Conservation (phyloP, 2,329 filamentous ascomycete genomes). For the Fusarium metavorans region DNA sequence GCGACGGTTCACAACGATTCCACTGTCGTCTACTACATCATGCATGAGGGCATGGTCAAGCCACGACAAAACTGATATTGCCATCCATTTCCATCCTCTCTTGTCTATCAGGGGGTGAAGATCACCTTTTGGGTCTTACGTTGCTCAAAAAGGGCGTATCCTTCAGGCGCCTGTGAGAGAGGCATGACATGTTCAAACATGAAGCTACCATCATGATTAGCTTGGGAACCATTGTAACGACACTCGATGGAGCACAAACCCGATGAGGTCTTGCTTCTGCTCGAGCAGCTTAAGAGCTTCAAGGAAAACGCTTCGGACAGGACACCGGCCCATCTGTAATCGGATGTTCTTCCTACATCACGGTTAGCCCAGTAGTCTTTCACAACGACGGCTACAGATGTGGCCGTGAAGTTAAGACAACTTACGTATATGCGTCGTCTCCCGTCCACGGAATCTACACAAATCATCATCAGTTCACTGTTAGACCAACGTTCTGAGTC, state of each 20-base stretch:
- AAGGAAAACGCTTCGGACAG: constrained; percentile 77
- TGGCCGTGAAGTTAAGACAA: constrained; percentile 12
- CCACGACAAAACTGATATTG: constrained; percentile 78
- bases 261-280: constrained; percentile 74
- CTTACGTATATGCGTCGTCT: constrained; percentile 70
- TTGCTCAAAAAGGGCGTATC: constrained; percentile 78
- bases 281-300: constrained; percentile 74
- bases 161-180: constrained; percentile 72
- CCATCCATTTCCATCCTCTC: neutral
- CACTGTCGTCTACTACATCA: constrained; percentile 85
- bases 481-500: neutral
- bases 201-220: constrained; percentile 64
- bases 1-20: constrained; percentile 84
- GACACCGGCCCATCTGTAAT: constrained; percentile 81
- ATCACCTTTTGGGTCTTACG: constrained; percentile 82
- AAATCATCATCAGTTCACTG: constrained; percentile 12
- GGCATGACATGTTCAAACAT: constrained; percentile 84
- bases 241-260: constrained; percentile 60
- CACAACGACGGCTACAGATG: neutral
- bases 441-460: constrained; percentile 74
- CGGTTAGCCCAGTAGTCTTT: constrained; percentile 37
- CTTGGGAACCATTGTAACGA: neutral
- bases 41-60: constrained; percentile 90
- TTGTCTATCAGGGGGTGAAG: constrained; percentile 62
- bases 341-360: constrained; percentile 74